These are phyloP conservation scores for Stephania japonica DNA, from an alignment of 164 flowering plant species.

Conservation along the genomic window DNA sequence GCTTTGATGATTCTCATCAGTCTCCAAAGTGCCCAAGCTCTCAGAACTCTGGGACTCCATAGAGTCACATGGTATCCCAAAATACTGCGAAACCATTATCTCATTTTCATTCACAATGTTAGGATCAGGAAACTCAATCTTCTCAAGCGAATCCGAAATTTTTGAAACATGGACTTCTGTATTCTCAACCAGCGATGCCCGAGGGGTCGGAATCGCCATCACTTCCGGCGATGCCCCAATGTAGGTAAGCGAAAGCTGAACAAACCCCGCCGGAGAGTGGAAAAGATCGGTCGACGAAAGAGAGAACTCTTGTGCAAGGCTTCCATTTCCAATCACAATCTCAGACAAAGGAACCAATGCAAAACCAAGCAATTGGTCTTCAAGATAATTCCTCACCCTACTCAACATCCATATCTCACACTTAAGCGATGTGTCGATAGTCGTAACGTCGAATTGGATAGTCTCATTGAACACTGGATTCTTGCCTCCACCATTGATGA, in stretches of 20 bases:
- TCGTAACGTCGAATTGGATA: constrained; percentile 50
- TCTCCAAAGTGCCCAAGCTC: constrained; percentile 39
- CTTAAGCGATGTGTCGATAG: constrained; percentile 59
- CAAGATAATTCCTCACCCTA: constrained; percentile 82
- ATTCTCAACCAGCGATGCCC: constrained; percentile 18
- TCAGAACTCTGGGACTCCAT: constrained; percentile 52
- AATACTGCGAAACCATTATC: constrained; percentile 82
- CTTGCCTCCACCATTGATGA: constrained; percentile 83
- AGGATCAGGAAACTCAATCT: constrained; percentile 92
- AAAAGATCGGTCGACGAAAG: constrained; percentile 87
- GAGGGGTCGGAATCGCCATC: constrained; percentile 37
- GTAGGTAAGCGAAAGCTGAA: constrained; percentile 60
- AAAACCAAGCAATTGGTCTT: constrained; percentile 90
- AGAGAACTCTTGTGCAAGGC: constrained; percentile 68
- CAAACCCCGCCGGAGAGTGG: constrained; percentile 95
- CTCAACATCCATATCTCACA: constrained; percentile 99
- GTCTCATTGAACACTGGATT: constrained; percentile 83
- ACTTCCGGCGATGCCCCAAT: constrained; percentile 70
- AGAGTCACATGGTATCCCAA: constrained; percentile 34
- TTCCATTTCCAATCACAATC: constrained; percentile 50
- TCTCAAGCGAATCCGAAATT: constrained; percentile 33
- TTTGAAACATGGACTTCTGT: constrained; percentile 28
- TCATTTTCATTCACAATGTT: constrained; percentile 69
- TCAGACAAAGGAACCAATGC: constrained; percentile 82
- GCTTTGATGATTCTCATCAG: constrained; percentile 27